Evolutionary conservation across 495 filamentous ascomycete species (phyloP), one percentile per base, ranked within the genome.

Genomic region (Trichocladium antarcticum): DNA sequence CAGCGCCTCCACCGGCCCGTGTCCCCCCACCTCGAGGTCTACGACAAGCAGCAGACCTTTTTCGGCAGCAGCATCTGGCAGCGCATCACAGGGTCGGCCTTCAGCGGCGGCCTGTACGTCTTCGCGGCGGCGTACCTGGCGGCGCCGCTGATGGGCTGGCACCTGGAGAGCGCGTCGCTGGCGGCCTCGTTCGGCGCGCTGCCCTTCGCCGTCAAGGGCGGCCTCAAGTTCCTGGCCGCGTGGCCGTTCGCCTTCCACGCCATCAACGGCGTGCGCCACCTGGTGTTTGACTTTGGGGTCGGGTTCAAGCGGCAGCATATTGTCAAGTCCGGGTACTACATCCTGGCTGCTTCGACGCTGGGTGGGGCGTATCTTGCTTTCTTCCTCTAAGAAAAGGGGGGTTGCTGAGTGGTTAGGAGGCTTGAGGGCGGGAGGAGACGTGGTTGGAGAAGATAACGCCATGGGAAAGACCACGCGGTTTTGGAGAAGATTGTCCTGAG

Each of bases 21-120:
- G 51, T 74, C 87, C 32, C 92, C 92, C 37, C 90, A 99, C 64
- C 80, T 99, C 45, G 59, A 67, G 51, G 89, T 94, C 77, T 99
- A 97, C 78, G 74, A 79, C 56, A 83, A 84, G 52, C 83, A 86
- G 69, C 83, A 97, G 61, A 89, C 89, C 46, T 95, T 84, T 84
- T 81, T 83, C 62, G 60, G 63, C 45, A 67, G 72, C 37, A 87
- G 81, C 47, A 69, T 60, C 45, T 70, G 85, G 66, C 82, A 87
- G 74, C 87, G 92, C 58, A 76, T 97, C 71, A 89, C 86, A 14
- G 92, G 88, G 51, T 56, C 73, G 51, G 59, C 72, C 49, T 71
- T 96, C 56, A 82, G 80, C 57, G 84, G 84, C 47, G 69, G 71
- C 21, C 73, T 95, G 45, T 99, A 99, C 79, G 59, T 82, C 54